Conservation (phyloP, 257 asterid genomes). For the Lavandula angustifolia region DNA sequence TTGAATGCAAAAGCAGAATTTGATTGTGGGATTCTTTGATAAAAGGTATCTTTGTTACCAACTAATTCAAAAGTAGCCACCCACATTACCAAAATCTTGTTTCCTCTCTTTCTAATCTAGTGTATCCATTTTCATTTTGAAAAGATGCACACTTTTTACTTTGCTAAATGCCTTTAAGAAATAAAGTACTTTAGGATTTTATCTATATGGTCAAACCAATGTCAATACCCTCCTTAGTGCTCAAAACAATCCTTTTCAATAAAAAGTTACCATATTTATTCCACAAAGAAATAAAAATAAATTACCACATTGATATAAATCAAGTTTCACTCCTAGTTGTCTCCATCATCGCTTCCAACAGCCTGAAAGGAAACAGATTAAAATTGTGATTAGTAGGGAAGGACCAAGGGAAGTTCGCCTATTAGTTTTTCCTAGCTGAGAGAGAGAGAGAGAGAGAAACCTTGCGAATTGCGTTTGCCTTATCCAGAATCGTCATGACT, state of each 20-base stretch:
- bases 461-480: constrained; percentile 91
- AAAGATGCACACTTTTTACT: constrained; percentile 32
- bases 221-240: no score
- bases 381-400: constrained; percentile 1
- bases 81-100: constrained; percentile 27
- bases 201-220: no score
- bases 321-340: constrained; percentile 52
- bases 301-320: constrained; percentile 1
- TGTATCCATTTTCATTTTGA: constrained; percentile 20
- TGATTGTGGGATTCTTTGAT: constrained; percentile 41
- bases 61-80: constrained; percentile 35
- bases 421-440: not conserved
- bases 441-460: constrained; percentile 42
- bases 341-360: constrained; percentile 77
- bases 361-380: constrained; percentile 53
- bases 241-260: no score
- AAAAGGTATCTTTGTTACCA: constrained; percentile 37
- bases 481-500: constrained; percentile 76
- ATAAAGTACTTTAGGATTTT: not conserved
- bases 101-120: not conserved
- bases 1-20: constrained; percentile 29
- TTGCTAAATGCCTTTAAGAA: constrained; percentile 18
- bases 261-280: no score
- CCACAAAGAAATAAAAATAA: not conserved
- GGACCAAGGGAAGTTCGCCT: not conserved